phyloP scores from a whole-genome alignment of 2,329 filamentous ascomycete genomes.

The Chaetomiaceae sp. region DNA sequence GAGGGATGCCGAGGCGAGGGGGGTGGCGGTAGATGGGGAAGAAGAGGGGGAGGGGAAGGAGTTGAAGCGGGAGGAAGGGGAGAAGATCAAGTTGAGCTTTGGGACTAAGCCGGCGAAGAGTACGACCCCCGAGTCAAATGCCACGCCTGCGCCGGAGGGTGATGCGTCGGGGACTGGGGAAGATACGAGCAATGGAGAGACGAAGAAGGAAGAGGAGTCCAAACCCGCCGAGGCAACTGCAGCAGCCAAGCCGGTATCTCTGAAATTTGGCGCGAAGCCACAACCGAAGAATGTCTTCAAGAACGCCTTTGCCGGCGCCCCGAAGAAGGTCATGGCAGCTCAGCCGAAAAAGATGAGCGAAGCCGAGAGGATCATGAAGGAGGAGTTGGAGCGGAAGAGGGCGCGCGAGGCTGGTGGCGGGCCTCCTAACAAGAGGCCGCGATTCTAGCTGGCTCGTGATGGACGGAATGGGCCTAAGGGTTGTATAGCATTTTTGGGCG shows the following conservation, averaged over 20 bases:
- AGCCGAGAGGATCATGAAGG: conserved; percentile 83
- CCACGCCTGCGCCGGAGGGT: not conserved
- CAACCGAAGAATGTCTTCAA: conserved; percentile 79
- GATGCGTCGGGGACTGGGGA: not conserved
- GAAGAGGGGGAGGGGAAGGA: conserved; percentile 37
- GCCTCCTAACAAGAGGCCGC: conserved; percentile 50
- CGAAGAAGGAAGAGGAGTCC: conserved; percentile 15
- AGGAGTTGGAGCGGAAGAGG: conserved; percentile 70
- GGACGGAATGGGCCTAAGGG: not conserved
- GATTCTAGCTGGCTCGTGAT: conserved; percentile 29
- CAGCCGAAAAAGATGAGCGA: conserved; percentile 82
- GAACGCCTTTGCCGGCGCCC: conserved; percentile 58
- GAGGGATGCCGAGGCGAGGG: conserved; percentile 49
- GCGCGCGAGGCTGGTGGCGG: conserved; percentile 46
- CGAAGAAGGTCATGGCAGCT: conserved; percentile 60
- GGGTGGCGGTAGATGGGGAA: conserved; percentile 33
- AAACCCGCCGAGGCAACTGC: conserved; percentile 15
- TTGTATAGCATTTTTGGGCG: conserved; percentile 12
- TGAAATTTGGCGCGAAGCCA: conserved; percentile 62
- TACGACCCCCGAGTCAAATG: not conserved
- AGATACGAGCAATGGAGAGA: conserved; percentile 1
- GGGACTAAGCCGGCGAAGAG: conserved; percentile 40
- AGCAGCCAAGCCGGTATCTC: conserved; percentile 46
- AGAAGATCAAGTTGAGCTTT: conserved; percentile 70
- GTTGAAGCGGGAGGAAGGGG: conserved; percentile 62